Percentiles rank a stretch among this genome's conserved stretches.
Conservation (phyloP, 1,284 basidiomycete species). For the Ganoderma multipileum region DNA sequence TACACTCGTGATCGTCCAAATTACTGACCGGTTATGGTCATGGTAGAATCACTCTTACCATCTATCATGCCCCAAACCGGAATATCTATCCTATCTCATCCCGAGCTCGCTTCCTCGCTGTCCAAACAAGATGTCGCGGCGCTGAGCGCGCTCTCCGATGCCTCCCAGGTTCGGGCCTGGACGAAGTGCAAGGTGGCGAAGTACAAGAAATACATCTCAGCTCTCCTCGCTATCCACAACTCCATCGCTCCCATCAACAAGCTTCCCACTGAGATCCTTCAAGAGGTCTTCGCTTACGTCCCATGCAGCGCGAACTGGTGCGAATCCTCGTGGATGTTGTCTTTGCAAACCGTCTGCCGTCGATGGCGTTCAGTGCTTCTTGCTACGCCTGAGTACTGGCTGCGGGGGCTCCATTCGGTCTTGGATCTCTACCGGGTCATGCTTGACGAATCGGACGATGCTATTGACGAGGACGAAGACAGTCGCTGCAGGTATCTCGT, state of each 20-base stretch:
- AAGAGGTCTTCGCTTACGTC: neutral
- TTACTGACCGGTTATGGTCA: neutral
- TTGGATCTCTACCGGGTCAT: neutral
- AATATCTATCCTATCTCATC: too few species aligned
- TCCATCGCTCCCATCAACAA: neutral
- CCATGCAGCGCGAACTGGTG: neutral
- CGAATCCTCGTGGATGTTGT: neutral
- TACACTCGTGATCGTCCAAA: too few species aligned
- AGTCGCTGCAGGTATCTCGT: neutral
- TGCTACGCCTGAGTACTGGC: neutral
- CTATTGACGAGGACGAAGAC: neutral
- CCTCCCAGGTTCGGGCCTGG: neutral
- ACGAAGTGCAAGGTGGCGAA: neutral
- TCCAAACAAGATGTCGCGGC: too few species aligned
- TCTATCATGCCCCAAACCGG: too few species aligned
- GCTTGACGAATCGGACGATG: too few species aligned
- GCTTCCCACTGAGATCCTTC: slow-evolving; percentile 10
- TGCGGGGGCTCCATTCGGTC: neutral
- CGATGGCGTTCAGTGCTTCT: slow-evolving; percentile 7
- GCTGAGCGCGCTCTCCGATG: neutral
- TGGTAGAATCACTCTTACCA: too few species aligned
- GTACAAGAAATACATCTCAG: neutral
- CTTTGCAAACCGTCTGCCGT: neutral
- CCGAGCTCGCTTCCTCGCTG: too few species aligned
- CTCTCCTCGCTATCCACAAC: neutral